Base-by-base conservation (phyloP, 306 rosid genomes). In the Astragalus glycyphyllos region DNA sequence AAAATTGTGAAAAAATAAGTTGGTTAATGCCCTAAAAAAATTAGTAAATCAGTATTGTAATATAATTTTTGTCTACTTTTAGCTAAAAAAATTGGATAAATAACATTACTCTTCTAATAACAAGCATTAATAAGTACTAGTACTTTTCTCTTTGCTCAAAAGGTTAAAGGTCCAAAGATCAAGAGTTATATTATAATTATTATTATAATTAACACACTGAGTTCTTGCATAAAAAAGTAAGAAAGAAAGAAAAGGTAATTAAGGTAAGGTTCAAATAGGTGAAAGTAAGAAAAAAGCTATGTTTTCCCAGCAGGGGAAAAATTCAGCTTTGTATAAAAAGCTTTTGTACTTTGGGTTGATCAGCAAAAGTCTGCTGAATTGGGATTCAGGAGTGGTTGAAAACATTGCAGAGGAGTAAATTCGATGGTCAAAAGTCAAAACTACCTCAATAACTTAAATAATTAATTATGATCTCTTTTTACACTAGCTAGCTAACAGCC, bases 381-480 rank as follows among this genome's bases (percentile, higher is more conserved):
- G 49, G 53, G 79, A 69, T 58, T 73, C 23, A 56, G 53, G 79
- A 69, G 63, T 73, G 67, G 71, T 57, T 74, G 59, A 69, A 66
- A 68, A 37, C 29, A 45, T 55, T 44, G 65, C 54, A 75, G 74
- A 63, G 67, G 11, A 70, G 71, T 70, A 40, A 60, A 68, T 69
- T 84, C 76, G 62, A 58, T 37, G 85, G 86, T 80, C 79, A 83
- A 67, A 79, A 73, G 87, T 83, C 89, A 85, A 61, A 67, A 61
- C 63, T 35, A 41, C 6, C 54, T 77, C 7, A 63, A 71, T 71
- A 55, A 26, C 77, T 70, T 71, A 2, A 57, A 40, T 37, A 37
- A 37, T 47, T 49, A 78, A 41, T 65, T 48, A 59, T 51, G 53
- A 17, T 29, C 10, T 53, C 40, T 57, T 66, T 71, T 72, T 59